phyloP scores from a whole-genome alignment of 2,329 filamentous ascomycete genomes.

The Furcasterigmium furcatum region DNA sequence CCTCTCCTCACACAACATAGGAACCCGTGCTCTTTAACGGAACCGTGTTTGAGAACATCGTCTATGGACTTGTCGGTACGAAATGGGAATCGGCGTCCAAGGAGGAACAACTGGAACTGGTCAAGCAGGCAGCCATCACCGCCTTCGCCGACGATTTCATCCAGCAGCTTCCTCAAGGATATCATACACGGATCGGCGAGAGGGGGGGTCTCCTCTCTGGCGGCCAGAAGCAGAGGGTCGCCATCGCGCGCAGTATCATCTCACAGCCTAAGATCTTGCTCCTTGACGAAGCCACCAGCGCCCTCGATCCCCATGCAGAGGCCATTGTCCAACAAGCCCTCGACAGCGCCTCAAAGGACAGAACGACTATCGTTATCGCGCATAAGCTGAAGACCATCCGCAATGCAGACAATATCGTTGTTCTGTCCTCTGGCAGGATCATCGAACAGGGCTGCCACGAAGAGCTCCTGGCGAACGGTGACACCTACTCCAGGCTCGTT shows the following conservation, averaged over 20 bases:
- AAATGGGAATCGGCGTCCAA: constrained; percentile 30
- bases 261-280: constrained; percentile 48
- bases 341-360: constrained; percentile 45
- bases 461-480: constrained; percentile 6
- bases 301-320: constrained; percentile 36
- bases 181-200: constrained; percentile 59
- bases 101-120: constrained; percentile 38
- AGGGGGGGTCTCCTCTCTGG: constrained; percentile 60
- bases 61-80: constrained; percentile 42
- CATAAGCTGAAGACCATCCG: constrained; percentile 14
- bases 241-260: constrained; percentile 46
- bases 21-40: constrained; percentile 42
- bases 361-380: constrained; percentile 49
- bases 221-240: constrained; percentile 61
- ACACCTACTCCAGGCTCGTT: constrained; percentile 16
- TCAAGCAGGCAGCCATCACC: constrained; percentile 42
- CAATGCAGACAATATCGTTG: constrained; percentile 22
- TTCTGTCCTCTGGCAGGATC: constrained; percentile 20
- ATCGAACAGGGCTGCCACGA: constrained; percentile 20
- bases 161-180: constrained; percentile 42
- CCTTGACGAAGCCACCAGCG: constrained; percentile 63
- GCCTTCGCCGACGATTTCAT: constrained; percentile 52
- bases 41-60: constrained; percentile 51
- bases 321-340: constrained; percentile 51
- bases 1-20: constrained; percentile 14